Evolutionary conservation across 805 yeast genomes (phyloP).

Genomic region (Teunomyces tritomae): DNA sequence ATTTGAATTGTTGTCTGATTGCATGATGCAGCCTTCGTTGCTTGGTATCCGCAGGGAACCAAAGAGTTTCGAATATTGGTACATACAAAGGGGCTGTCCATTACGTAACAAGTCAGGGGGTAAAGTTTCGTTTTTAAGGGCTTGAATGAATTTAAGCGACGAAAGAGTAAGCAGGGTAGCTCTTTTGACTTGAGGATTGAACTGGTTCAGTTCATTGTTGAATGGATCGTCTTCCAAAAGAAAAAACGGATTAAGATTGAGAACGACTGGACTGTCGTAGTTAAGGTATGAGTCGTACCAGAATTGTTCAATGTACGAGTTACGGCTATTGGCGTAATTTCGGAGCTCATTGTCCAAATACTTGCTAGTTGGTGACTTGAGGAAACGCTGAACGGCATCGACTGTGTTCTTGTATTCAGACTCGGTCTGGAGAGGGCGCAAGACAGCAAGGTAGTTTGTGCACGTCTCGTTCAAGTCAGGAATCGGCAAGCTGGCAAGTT

Average conservation of each 20-base stretch:
- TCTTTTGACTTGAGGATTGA: slow-evolving; percentile 63
- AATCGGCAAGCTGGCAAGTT: slow-evolving; percentile 69
- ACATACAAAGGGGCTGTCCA: slow-evolving; percentile 76
- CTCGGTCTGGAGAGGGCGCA: slow-evolving; percentile 80
- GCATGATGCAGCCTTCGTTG: slow-evolving; percentile 76
- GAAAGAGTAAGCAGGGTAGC: slow-evolving; percentile 79
- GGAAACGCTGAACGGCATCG: slow-evolving; percentile 54
- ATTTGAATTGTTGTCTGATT: slow-evolving; percentile 69
- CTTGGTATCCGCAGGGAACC: slow-evolving; percentile 90
- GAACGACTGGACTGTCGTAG: slow-evolving; percentile 87
- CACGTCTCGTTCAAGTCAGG: slow-evolving; percentile 74
- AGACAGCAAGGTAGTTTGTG: slow-evolving; percentile 57
- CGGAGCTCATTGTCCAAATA: slow-evolving; percentile 62
- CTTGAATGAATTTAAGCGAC: slow-evolving; percentile 74
- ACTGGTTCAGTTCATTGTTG: slow-evolving; percentile 43
- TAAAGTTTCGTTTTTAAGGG: slow-evolving; percentile 70
- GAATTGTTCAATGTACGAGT: slow-evolving; percentile 87
- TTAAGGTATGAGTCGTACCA: slow-evolving; percentile 90
- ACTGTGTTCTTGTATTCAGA: slow-evolving; percentile 62
- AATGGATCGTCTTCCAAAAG: slow-evolving; percentile 91
- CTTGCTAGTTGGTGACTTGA: slow-evolving; percentile 51
- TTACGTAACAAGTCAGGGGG: slow-evolving; percentile 67
- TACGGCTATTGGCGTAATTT: slow-evolving; percentile 58
- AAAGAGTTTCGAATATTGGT: slow-evolving; percentile 81
- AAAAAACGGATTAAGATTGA: slow-evolving; percentile 87